Conservation (phyloP, 306 rosid genomes). For the Medicago arabica region DNA sequence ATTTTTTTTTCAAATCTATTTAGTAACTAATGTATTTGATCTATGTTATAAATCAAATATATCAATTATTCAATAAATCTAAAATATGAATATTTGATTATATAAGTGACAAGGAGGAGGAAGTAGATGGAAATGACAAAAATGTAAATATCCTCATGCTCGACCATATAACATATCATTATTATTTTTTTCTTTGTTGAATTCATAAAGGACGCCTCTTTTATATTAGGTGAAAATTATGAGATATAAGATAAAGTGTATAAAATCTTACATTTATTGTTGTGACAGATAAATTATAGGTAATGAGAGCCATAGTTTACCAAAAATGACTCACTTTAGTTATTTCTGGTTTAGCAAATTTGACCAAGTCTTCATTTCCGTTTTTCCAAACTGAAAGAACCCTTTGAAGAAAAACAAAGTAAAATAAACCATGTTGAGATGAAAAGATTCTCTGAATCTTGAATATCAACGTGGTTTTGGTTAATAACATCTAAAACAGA, state of each 20-base stretch:
- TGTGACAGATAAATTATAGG: constrained; percentile 26
- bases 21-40: too few relatives aligned
- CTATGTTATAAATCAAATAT: too few relatives aligned
- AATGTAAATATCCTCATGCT: not conserved
- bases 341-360: constrained; percentile 48
- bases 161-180: not conserved
- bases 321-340: constrained; percentile 27
- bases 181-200: constrained; percentile 24
- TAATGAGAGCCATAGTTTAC: constrained; percentile 39
- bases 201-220: constrained; percentile 27
- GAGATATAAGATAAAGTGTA: not conserved
- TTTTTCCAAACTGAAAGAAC: constrained; percentile 38
- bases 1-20: too few relatives aligned
- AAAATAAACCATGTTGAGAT: constrained; percentile 43
- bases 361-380: constrained; percentile 52
- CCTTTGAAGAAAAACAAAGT: constrained; percentile 42
- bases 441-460: constrained; percentile 46
- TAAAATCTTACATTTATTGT: constrained; percentile 6
- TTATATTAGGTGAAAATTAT: constrained; percentile 28
- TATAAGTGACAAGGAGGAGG: too few relatives aligned
- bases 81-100: too few relatives aligned
- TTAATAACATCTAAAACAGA: not conserved
- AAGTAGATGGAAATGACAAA: too few relatives aligned
- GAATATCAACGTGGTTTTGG: constrained; percentile 43
- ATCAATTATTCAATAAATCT: too few relatives aligned